phyloP scores from a whole-genome alignment of 306 rosid genomes.

The Cucurbita maxima region DNA sequence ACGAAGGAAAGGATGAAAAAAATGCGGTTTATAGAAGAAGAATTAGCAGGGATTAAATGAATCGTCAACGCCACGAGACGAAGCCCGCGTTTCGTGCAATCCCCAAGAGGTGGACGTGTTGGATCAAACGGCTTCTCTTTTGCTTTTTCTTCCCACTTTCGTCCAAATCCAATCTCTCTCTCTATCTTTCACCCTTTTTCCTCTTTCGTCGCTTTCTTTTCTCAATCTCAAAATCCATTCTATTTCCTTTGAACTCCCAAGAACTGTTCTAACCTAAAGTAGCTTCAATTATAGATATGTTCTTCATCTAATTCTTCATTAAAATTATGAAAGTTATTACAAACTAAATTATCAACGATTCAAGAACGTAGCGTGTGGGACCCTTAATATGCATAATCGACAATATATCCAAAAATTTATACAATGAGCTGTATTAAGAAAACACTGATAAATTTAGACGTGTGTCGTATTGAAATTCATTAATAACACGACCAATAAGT shows the following conservation, averaged over 20 bases:
- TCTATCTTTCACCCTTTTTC: neutral
- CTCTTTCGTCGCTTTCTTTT: neutral
- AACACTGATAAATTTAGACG: too few relatives aligned
- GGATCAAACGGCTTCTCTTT: neutral
- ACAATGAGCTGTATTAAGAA: too few relatives aligned
- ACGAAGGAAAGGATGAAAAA: neutral
- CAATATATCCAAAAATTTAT: too few relatives aligned
- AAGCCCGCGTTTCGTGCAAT: neutral
- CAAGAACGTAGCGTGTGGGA: too few relatives aligned
- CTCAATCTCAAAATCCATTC: neutral
- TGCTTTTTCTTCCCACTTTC: neutral
- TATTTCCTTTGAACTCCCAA: neutral
- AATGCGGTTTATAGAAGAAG: constrained; percentile 14
- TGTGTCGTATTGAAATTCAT: too few relatives aligned
- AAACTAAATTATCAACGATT: too few relatives aligned
- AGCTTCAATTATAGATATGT: too few relatives aligned
- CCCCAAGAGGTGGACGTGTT: constrained; percentile 20
- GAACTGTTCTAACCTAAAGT: too few relatives aligned
- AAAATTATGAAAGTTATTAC: too few relatives aligned
- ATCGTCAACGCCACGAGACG: neutral
- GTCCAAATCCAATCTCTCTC: neutral
- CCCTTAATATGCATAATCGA: too few relatives aligned
- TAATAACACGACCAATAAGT: too few relatives aligned
- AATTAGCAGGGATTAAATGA: constrained; percentile 5
- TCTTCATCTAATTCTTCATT: too few relatives aligned